Conservation (phyloP, 2,329 filamentous ascomycete genomes). For the Venturia asperata region DNA sequence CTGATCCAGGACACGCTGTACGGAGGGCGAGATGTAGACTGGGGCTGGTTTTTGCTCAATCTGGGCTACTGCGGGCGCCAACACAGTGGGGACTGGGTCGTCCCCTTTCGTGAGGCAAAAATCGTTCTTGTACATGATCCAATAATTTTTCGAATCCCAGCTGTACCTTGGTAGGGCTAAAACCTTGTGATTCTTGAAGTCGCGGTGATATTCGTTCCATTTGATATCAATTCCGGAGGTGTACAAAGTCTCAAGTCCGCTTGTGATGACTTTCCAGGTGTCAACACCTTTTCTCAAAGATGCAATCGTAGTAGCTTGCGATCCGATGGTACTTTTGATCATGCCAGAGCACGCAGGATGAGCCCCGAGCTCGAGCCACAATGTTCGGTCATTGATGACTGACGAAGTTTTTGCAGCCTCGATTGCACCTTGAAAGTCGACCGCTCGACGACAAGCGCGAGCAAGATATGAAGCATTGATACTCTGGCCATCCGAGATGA, state of each 20-base stretch:
- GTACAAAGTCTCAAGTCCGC: constrained; percentile 46
- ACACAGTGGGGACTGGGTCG: background rate
- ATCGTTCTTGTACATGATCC: constrained; percentile 30
- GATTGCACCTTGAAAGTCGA: constrained; percentile 60
- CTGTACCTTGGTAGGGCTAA: constrained; percentile 45
- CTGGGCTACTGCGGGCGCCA: background rate
- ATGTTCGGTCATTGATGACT: constrained; percentile 56
- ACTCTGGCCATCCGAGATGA: constrained; percentile 50
- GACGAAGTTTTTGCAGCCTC: constrained; percentile 50
- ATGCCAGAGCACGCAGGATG: constrained; percentile 63
- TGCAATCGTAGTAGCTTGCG: constrained; percentile 19
- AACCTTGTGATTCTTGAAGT: constrained; percentile 42
- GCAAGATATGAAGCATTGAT: constrained; percentile 57
- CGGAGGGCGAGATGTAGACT: background rate
- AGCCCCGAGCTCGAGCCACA: constrained; percentile 66
- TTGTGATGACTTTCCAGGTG: constrained; percentile 45
- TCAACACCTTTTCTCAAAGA: constrained; percentile 19
- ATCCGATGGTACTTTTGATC: constrained; percentile 56
- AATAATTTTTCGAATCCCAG: constrained; percentile 33
- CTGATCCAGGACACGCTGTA: constrained; percentile 2
- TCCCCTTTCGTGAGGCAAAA: constrained; percentile 26
- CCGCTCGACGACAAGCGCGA: constrained; percentile 58
- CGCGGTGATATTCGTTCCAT: constrained; percentile 55
- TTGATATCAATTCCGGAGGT: constrained; percentile 47
- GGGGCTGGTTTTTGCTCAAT: background rate